Evolutionary conservation across 169 alveolate genomes (phyloP).

Genomic region (Babesia bigemina): DNA sequence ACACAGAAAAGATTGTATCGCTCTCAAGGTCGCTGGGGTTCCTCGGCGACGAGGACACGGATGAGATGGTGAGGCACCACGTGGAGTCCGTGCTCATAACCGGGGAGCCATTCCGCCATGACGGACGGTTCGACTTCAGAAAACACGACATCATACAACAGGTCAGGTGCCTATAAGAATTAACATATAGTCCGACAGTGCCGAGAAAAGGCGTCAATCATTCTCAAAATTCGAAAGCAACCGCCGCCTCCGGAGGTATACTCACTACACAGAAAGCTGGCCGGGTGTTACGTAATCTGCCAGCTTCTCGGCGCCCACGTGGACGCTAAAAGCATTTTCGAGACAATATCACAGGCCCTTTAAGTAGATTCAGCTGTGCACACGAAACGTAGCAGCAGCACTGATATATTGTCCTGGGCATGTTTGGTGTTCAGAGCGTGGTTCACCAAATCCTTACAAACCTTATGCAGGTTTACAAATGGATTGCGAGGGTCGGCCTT

Average conservation of each 20-base stretch:
- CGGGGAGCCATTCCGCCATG: slow-evolving; percentile 81
- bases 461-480: slow-evolving; percentile 52
- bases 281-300: slow-evolving; percentile 87
- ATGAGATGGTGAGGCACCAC: slow-evolving; percentile 83
- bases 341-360: slow-evolving; percentile 56
- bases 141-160: slow-evolving; percentile 55
- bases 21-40: slow-evolving; percentile 76
- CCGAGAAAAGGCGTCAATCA: slow-evolving; percentile 74
- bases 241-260: slow-evolving; percentile 93
- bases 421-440: slow-evolving; percentile 71
- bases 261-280: slow-evolving; percentile 88
- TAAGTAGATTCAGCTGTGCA: slow-evolving; percentile 9
- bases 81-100: slow-evolving; percentile 73
- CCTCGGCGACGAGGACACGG: slow-evolving; percentile 81
- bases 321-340: slow-evolving; percentile 69
- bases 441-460: slow-evolving; percentile 78
- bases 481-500: slow-evolving; percentile 60
- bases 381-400: slow-evolving; percentile 44
- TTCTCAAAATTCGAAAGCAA: slow-evolving; percentile 80
- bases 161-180: not conserved
- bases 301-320: slow-evolving; percentile 78
- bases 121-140: slow-evolving; percentile 70
- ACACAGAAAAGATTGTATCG: slow-evolving; percentile 21
- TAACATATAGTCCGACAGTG: slow-evolving; percentile 41
- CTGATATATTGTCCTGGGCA: slow-evolving; percentile 75